Conservation (phyloP, 2,329 filamentous ascomycete genomes). For the Ophiosphaerella herpotricha region DNA sequence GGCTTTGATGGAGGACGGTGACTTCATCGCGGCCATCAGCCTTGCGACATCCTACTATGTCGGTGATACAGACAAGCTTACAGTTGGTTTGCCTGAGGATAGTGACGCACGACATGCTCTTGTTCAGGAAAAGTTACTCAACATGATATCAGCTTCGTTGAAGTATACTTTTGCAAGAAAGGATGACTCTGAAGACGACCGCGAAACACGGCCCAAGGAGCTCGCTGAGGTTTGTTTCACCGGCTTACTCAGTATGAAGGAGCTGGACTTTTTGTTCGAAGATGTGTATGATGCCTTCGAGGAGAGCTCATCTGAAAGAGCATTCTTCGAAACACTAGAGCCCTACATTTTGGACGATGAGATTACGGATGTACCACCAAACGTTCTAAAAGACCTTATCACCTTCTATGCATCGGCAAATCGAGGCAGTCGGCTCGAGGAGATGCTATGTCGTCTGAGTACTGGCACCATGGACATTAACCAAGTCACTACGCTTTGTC, state of each 20-base stretch:
- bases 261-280: slow-evolving; percentile 85
- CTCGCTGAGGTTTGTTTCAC: slow-evolving; percentile 82
- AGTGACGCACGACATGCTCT: slow-evolving; percentile 73
- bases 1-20: slow-evolving; percentile 94
- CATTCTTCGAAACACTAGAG: slow-evolving; percentile 88
- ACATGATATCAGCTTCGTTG: slow-evolving; percentile 91
- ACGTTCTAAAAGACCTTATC: slow-evolving; percentile 84
- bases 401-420: slow-evolving; percentile 77
- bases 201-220: slow-evolving; percentile 68
- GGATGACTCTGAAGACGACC: slow-evolving; percentile 55
- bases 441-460: slow-evolving; percentile 92
- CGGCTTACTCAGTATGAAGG: slow-evolving; percentile 77
- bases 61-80: slow-evolving; percentile 90
- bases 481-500: slow-evolving; percentile 87
- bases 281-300: slow-evolving; percentile 91
- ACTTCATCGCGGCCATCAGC: slow-evolving; percentile 89
- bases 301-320: slow-evolving; percentile 69
- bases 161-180: slow-evolving; percentile 81
- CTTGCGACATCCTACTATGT: slow-evolving; percentile 91
- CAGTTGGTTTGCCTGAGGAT: slow-evolving; percentile 89
- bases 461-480: slow-evolving; percentile 92
- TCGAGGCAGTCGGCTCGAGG: slow-evolving; percentile 79
- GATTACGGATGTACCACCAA: slow-evolving; percentile 76
- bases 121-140: slow-evolving; percentile 85
- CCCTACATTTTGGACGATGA: slow-evolving; percentile 81